Evolutionary conservation across 768 basidiomycete genomes (phyloP).

Genomic region (Panaeolus cyanescens): DNA sequence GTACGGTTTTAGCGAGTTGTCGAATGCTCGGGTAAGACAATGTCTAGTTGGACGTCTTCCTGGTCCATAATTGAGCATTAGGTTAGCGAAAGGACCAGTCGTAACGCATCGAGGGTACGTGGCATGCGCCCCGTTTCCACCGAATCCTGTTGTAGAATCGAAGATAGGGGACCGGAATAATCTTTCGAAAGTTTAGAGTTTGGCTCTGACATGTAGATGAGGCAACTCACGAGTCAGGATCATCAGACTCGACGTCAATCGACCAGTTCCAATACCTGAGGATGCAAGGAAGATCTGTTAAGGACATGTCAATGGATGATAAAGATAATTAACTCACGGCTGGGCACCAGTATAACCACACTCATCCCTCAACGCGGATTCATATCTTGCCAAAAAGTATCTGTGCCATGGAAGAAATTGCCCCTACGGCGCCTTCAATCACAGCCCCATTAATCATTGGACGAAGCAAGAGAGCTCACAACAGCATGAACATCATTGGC

Average conservation of each 20-base stretch:
- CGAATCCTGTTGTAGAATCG: conserved; percentile 34
- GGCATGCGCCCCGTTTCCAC: conserved; percentile 29
- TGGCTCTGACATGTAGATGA: background rate
- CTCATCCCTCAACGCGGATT: conserved; percentile 28
- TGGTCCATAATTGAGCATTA: conserved; percentile 33
- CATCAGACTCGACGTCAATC: conserved; percentile 23
- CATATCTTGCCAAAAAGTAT: conserved; percentile 25
- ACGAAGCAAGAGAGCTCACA: conserved; percentile 17
- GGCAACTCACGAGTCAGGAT: conserved; percentile 6
- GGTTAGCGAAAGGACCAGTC: conserved; percentile 36
- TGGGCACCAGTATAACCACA: conserved; percentile 31
- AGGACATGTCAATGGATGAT: background rate
- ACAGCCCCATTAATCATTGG: background rate
- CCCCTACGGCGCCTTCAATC: conserved; percentile 19
- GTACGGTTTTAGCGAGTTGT: conserved; percentile 18
- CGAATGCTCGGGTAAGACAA: conserved; percentile 35
- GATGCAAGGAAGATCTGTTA: too few relatives aligned
- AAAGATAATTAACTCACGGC: conserved; percentile 24
- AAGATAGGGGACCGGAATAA: conserved; percentile 33
- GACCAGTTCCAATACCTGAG: conserved; percentile 45
- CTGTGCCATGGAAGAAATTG: conserved; percentile 40
- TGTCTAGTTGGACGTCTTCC: conserved; percentile 31
- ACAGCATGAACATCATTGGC: conserved; percentile 30
- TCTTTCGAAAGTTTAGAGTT: conserved; percentile 13
- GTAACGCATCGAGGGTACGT: conserved; percentile 26